Base-by-base conservation (phyloP, 768 basidiomycete species). In the Podaxis sp. region DNA sequence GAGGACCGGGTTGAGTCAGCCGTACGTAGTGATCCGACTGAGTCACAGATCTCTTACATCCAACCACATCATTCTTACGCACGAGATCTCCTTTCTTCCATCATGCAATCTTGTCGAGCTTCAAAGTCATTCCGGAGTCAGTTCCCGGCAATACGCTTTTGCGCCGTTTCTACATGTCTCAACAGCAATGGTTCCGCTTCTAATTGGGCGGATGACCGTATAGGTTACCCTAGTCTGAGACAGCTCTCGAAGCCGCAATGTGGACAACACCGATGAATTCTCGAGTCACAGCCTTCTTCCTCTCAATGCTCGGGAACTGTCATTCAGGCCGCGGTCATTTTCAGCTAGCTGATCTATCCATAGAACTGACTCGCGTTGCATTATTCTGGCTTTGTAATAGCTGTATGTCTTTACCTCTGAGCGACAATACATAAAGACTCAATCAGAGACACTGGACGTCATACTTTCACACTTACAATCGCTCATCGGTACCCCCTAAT, bases 221-320 rank as follows among this genome's bases (percentile, higher is more conserved):
- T 27, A 4, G 11, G 5, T 15, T 13, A 37, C 38, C 22, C 36
- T 11, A 37, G 13, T 24, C 38, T 19, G 15, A 2, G 37, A 40
- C 54, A 40, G 54, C 9, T 57, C 33, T 49, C 19, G n/a, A 50
- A 8, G 33, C 29, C 57, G 57, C 57, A 49, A n/a, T 4, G 7
- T 50, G 4, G 22, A 13, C 25, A 22, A 7, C 47, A 36, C 57
- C 57, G 57, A 22, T 33, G 6, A 19, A 29, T 49, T 12, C 11
- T 49, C 49, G 57, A 58, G 17, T 58, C 57, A 58, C n/a, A 37
- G 36, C 19, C 36, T n/a, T 24, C 53, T 22, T 36, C 24, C 49
- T 11, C 49, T 50, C 37, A 36, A 55, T 3, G 11, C n/a, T 54
- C 52, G 12, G 19, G 54, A n/a, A 46, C n/a, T 6, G 25, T 9